Base-by-base conservation (phyloP, 2,329 filamentous ascomycete genomes). In the Zalaria obscura region DNA sequence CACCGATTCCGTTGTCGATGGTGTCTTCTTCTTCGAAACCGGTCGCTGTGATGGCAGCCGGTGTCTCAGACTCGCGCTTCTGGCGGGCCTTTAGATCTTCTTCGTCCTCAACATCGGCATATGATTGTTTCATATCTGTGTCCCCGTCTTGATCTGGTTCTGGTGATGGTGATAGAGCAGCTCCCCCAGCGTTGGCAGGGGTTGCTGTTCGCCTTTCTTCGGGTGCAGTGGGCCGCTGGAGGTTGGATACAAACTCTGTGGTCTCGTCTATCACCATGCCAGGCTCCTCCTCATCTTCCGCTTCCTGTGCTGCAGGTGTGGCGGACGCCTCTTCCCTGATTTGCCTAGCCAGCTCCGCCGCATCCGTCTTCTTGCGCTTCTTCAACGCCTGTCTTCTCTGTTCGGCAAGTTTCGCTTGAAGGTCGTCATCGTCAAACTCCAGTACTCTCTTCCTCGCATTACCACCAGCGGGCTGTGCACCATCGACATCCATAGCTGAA, bases 231-330 rank as follows among this genome's bases (percentile, higher is more conserved):
- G 80, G 76, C 44, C 80, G 82, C 55, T 80, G 82, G 42, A 98
- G 64, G 41, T 86, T 86, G 26, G 87, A 82, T 27, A 98, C 83
- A 52, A 98, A 98, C 53, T 94, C 88, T 0, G 87, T 87, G 1
- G 89, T 94, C 56, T 95, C 91, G 46, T 95, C 89, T 43, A 98
- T 88, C n/a, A 95, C 75, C 2, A 98, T 68, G 1, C 87, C 89
- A 2, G 67, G 68, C 39, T 73, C 69, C 18, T 66, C 66, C 3
- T 75, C 67, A 3, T 72, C 65, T 25, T 72, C 72, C 39, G 80
- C 76, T 27, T 78, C 73, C 18, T 77, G 79, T 54, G 73, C 60
- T 26, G 56, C 62, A 6, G 65, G 63, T 1, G 64, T 66, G 40
- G 67, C 67, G 3, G 64, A 66, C 32, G 58, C 64, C 51, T 83